A percentile compares a stretch with the other conserved stretches of the same genome.
Conservation (phyloP, 2,329 filamentous ascomycete species). For the Cladosporium sp. region DNA sequence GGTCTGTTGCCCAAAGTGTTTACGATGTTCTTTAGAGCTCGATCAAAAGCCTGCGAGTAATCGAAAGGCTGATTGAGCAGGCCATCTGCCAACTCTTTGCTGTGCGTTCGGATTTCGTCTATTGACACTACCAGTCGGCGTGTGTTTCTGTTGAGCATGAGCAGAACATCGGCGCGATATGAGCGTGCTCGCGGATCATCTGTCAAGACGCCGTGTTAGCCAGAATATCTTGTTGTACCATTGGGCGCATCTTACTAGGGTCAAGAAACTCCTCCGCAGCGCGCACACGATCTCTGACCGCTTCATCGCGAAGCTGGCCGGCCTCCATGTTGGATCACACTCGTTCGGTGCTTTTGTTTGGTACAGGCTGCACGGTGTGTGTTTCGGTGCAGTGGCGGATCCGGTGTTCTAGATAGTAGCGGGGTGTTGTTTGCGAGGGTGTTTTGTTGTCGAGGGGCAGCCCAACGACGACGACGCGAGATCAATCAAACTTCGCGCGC, state of each 20-base stretch:
- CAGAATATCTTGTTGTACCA: neutral
- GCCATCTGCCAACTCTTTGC: slow-evolving; percentile 71
- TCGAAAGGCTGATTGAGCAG: slow-evolving; percentile 85
- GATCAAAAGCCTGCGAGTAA: slow-evolving; percentile 81
- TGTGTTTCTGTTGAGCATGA: slow-evolving; percentile 62
- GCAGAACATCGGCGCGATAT: slow-evolving; percentile 84
- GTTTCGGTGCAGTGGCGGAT: neutral
- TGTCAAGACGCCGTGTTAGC: slow-evolving; percentile 27
- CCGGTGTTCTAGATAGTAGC: neutral
- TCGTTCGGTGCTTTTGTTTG: neutral
- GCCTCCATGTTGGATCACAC: slow-evolving; percentile 58
- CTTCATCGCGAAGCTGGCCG: slow-evolving; percentile 76
- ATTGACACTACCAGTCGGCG: slow-evolving; percentile 60
- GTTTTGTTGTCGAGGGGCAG: neutral
- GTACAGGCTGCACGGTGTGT: too few relatives aligned
- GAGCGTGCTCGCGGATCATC: slow-evolving; percentile 60
- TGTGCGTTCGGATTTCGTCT: slow-evolving; percentile 88
- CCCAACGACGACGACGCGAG: neutral
- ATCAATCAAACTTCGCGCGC: neutral
- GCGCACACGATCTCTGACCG: slow-evolving; percentile 75
- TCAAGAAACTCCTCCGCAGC: slow-evolving; percentile 90
- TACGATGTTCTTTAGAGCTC: slow-evolving; percentile 83
- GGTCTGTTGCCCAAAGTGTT: slow-evolving; percentile 72
- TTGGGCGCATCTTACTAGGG: slow-evolving; percentile 62
- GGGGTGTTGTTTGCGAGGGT: neutral